Evolutionary conservation across 2,329 filamentous ascomycete species (phyloP).

Genomic region (Phialophora chinensis): DNA sequence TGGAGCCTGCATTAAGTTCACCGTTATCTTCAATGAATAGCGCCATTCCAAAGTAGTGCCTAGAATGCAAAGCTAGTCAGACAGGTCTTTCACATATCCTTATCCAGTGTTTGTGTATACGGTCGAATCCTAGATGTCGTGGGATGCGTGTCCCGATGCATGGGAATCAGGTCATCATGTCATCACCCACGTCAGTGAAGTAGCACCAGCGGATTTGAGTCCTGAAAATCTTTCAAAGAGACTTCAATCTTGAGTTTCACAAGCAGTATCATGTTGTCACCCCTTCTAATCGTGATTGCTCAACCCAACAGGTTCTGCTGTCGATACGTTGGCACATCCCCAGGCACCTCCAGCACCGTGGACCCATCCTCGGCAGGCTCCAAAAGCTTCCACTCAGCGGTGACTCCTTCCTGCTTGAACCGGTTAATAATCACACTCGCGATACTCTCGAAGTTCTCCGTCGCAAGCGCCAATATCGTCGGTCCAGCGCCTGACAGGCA

Average conservation of each 20-base stretch:
- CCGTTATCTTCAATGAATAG: slow-evolving; percentile 36
- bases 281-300: neutral
- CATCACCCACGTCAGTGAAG: neutral
- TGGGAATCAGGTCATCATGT: neutral
- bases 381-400: slow-evolving; percentile 84
- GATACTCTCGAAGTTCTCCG: slow-evolving; percentile 85
- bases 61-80: slow-evolving; percentile 36
- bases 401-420: slow-evolving; percentile 69
- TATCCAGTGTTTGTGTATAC: neutral
- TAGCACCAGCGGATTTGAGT: neutral
- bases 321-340: slow-evolving; percentile 27
- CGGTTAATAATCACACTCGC: slow-evolving; percentile 76
- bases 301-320: slow-evolving; percentile 1
- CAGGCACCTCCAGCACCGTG: slow-evolving; percentile 43
- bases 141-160: neutral
- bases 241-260: neutral
- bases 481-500: slow-evolving; percentile 94
- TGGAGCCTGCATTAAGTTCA: slow-evolving; percentile 33
- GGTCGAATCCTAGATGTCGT: neutral
- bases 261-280: neutral
- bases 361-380: slow-evolving; percentile 77
- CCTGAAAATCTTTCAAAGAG: neutral
- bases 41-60: slow-evolving; percentile 34
- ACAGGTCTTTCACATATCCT: slow-evolving; percentile 11
- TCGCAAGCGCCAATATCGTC: slow-evolving; percentile 91